Base-by-base conservation (phyloP, 2,329 filamentous ascomycete species). In the Ophiocordyceps camponoti-floridani region DNA sequence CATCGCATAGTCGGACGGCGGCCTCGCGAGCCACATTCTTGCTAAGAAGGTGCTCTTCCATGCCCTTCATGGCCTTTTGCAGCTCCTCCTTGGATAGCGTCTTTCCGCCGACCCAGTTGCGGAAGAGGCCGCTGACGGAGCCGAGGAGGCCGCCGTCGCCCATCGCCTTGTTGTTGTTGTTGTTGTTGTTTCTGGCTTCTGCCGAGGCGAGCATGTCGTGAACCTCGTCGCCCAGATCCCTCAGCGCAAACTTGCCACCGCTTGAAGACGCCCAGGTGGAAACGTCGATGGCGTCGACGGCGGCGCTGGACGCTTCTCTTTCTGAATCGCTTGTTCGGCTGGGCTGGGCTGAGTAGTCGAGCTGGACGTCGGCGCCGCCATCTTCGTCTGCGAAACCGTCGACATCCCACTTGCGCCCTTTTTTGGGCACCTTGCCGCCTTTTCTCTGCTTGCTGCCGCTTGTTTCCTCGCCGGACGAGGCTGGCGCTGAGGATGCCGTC, bases 11-110 rank as follows among this genome's bases (percentile, higher is more conserved):
- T 44, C 91, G 82, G 30, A 94, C 74, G 2, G 89, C 91, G 14
- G 91, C 91, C 67, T 96, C 91, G 44, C 85, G 82, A 0, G 91
- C 91, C 27, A 98, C 88, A 55, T 98, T 98, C 69, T 98, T 98
- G 64, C 82, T 80, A 47, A 98, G 65, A 7, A 98, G 69, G 60
- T 96, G 89, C 46, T 94, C 86, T 58, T 95, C 86, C 86, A 98
- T 95, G 30, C 82, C 84, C 63, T 89, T 91, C 66, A 98, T 79
- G 2, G 91, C 84, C 60, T 93, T 94, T 49, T 86, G 82, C 19
- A 98, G 72, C 56, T 96, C 89, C 51, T 83, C 77, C 59, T 87
- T 84, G 1, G 86, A 93, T 55, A 98, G 66, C 1, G 82, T 85
- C 68, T 95, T 95, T 50, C 93, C 91, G 45, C 91, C 91, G 1